A percentile compares a stretch with the other conserved stretches of the same genome.
Evolutionary conservation across 2,329 filamentous ascomycete genomes (phyloP).

Genomic region (Claviceps pazoutovae): DNA sequence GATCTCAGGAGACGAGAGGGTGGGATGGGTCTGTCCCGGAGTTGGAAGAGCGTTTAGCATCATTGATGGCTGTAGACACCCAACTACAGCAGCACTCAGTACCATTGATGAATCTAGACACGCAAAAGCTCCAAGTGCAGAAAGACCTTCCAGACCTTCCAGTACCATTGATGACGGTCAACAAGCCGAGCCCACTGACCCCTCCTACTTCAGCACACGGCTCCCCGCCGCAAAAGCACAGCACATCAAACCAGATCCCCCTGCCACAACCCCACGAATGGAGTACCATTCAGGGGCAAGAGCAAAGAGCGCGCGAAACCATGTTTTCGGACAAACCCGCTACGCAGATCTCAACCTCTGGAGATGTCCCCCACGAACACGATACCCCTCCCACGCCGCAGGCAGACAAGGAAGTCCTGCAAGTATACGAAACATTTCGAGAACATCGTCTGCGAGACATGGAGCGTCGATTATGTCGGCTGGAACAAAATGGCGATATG

Average conservation of each 20-base stretch:
- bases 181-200: conserved; percentile 12
- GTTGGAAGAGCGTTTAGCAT: background rate
- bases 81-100: no score
- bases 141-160: background rate
- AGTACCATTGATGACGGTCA: background rate
- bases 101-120: no score
- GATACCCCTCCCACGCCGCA: conserved; percentile 5
- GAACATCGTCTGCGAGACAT: conserved; percentile 32
- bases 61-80: background rate
- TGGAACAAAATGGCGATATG: conserved; percentile 33
- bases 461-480: conserved; percentile 29
- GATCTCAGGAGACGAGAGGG: background rate
- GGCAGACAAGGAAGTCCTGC: conserved; percentile 21
- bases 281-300: conserved; percentile 16
- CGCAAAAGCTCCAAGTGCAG: no score
- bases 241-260: conserved; percentile 15
- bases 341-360: conserved; percentile 10
- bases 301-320: conserved; percentile 13
- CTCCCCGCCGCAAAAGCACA: conserved; percentile 14
- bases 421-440: conserved; percentile 26
- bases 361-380: conserved; percentile 13
- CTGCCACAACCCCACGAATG: conserved; percentile 21
- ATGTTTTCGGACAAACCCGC: conserved; percentile 10
- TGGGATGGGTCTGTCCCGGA: background rate
- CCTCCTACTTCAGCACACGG: conserved; percentile 18